These are phyloP conservation scores for Globisporangium cylindrosporum DNA, from an alignment of 352 stramenopile genomes.

Conservation along the genomic window DNA sequence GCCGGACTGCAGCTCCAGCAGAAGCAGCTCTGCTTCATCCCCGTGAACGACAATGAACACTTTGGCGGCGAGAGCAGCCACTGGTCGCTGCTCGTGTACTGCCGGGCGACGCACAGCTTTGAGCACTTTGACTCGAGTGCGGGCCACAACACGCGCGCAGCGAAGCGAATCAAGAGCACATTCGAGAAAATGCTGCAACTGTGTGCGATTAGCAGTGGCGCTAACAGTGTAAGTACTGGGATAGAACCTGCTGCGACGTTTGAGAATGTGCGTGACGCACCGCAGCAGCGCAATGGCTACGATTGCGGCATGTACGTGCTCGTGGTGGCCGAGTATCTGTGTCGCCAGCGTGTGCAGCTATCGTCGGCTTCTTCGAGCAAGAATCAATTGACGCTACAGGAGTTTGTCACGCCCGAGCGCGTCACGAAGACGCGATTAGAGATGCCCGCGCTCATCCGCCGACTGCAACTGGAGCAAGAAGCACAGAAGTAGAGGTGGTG, in stretches of 20 bases:
- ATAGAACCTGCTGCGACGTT: constrained; percentile 10
- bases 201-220: not conserved
- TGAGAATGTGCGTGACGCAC: constrained; percentile 32
- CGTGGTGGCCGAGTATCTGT: constrained; percentile 61
- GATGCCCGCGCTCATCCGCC: constrained; percentile 45
- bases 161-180: constrained; percentile 33
- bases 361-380: not conserved
- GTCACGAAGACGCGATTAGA: constrained; percentile 43
- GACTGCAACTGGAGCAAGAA: constrained; percentile 17
- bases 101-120: constrained; percentile 25
- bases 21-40: constrained; percentile 54
- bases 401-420: constrained; percentile 47
- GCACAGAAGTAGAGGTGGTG: not conserved
- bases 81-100: constrained; percentile 74
- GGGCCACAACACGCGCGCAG: constrained; percentile 53
- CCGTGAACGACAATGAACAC: constrained; percentile 66
- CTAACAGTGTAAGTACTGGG: too few species aligned
- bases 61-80: constrained; percentile 60
- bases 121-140: constrained; percentile 73
- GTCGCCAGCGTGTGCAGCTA: constrained; percentile 21
- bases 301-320: constrained; percentile 85
- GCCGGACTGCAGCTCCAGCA: constrained; percentile 32
- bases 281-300: constrained; percentile 77
- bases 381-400: constrained; percentile 20
- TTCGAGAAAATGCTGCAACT: constrained; percentile 42